Percentiles rank a stretch among this genome's conserved stretches.
These are phyloP conservation scores for Flaveria sonorensis DNA, from an alignment of 129 eudicot species.

Conservation along the genomic window DNA sequence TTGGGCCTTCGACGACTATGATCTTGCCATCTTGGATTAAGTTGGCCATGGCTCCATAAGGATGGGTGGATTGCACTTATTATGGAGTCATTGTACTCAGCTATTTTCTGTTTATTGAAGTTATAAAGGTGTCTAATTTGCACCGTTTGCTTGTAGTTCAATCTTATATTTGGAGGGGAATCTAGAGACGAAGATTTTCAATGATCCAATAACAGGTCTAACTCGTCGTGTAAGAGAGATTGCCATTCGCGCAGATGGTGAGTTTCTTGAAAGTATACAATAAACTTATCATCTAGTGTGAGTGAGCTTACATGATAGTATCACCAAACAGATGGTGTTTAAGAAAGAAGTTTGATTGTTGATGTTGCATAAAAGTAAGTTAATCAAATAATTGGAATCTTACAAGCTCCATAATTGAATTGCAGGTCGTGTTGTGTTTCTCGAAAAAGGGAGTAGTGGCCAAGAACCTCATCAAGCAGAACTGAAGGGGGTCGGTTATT, in stretches of 20 bases:
- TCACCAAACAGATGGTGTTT: neutral
- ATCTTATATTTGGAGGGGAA: slow-evolving; percentile 89
- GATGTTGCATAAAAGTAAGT: neutral
- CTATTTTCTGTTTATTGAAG: neutral
- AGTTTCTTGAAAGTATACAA: slow-evolving; percentile 10
- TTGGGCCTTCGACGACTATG: neutral
- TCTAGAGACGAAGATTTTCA: slow-evolving; percentile 82
- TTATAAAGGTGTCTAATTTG: neutral
- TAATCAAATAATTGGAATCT: too few relatives aligned
- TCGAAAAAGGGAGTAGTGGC: slow-evolving; percentile 57
- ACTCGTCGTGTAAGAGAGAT: slow-evolving; percentile 88
- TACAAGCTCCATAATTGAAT: slow-evolving; percentile 19
- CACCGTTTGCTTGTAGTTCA: slow-evolving; percentile 42
- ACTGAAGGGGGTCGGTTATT: slow-evolving; percentile 69
- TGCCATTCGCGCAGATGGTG: slow-evolving; percentile 80
- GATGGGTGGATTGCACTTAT: neutral
- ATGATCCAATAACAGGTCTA: slow-evolving; percentile 81
- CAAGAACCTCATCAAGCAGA: slow-evolving; percentile 42
- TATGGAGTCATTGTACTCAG: neutral
- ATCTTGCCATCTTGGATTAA: neutral
- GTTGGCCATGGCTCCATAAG: neutral
- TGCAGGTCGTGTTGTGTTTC: slow-evolving; percentile 76
- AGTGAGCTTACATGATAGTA: neutral
- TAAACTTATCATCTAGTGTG: neutral
- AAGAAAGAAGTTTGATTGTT: neutral